Base-by-base conservation (phyloP, 257 asterid genomes). In the Penstemon newberryi region DNA sequence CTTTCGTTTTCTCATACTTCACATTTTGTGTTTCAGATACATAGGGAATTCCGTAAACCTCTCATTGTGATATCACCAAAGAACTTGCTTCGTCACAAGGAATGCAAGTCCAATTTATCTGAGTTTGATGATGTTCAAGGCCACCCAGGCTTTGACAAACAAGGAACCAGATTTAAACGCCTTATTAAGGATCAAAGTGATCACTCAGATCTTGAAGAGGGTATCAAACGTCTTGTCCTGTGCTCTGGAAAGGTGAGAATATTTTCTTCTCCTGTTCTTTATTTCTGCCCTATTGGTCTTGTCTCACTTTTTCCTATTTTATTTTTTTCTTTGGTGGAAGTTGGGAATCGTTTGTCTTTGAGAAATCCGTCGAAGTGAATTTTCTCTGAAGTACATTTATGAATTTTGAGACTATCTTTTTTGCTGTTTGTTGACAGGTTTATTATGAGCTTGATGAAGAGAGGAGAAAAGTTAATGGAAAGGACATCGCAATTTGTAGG, bases 81-180 rank as follows among this genome's bases (percentile, higher is more conserved):
- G 95, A 89, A 92, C 74, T 82, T 92, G 42, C 98, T 92, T 52
- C 96, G 96, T 44, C 90, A 85, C 81, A 89, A 88, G 83, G 98
- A 89, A 62, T 92, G 98, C 86, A 89, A 85, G 76, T 92, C 97
- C 60, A 88, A 89, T 65, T 79, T 90, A 50, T 86, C 96, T 0
- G 97, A 92, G 91, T 92, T 92, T 71, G 98, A 92, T 70, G 96
- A 92, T 70, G 96, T 87, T 63, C 83, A 84, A 74, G 97, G 98
- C n/a, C 98, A 92, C 75, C 93, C 95, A 45, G 97, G 98, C 65
- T 92, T 88, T 69, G 97, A 89, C 82, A 92, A 92, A 74, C 98
- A 89, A 82, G 98, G 98, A 50, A 92, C 98, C 79, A 82, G 98
- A 77, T 92, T 92, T 80, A 92, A 92, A 79, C 98, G 97, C 46